Percentiles rank a stretch among this genome's conserved stretches.
Evolutionary conservation across 768 basidiomycete species (phyloP).

Genomic region (Pulveroboletus sp.): DNA sequence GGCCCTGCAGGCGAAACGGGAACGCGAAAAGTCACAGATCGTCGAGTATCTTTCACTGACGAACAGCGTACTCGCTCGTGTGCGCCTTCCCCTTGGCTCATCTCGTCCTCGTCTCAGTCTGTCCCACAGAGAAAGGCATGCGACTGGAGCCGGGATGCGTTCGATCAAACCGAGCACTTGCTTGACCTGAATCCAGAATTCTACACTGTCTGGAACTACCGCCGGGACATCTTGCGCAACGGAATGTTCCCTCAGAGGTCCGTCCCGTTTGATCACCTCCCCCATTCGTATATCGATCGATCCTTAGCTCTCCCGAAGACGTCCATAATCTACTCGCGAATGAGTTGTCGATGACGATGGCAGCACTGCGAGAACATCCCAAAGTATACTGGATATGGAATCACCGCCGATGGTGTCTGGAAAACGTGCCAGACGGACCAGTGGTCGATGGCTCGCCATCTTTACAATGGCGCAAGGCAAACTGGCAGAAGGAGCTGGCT

Average conservation of each 20-base stretch:
- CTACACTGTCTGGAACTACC: constrained; percentile 95
- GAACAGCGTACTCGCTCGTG: constrained; percentile 61
- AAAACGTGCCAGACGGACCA: constrained; percentile 78
- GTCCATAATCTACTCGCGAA: constrained; percentile 61
- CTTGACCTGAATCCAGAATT: constrained; percentile 91
- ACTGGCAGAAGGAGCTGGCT: constrained; percentile 84
- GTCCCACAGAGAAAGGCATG: constrained; percentile 57
- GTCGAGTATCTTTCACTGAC: constrained; percentile 69
- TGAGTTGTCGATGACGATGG: constrained; percentile 81
- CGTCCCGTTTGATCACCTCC: constrained; percentile 7
- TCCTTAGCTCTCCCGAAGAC: constrained; percentile 54
- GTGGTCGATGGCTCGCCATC: constrained; percentile 39
- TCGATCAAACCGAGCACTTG: constrained; percentile 72
- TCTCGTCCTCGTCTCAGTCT: background rate
- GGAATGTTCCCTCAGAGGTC: constrained; percentile 72
- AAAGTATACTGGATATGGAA: constrained; percentile 99
- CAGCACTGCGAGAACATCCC: constrained; percentile 78
- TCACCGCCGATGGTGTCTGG: constrained; percentile 93
- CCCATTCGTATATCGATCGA: constrained; percentile 8
- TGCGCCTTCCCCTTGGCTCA: constrained; percentile 33
- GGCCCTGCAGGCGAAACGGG: constrained; percentile 61
- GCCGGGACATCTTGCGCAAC: constrained; percentile 71
- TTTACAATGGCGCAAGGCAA: constrained; percentile 70
- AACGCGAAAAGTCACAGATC: constrained; percentile 74
- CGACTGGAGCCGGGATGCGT: constrained; percentile 72